Evolutionary conservation across 176 grass and related monocot species (phyloP).

Genomic region (Tillandsia leiboldiana): DNA sequence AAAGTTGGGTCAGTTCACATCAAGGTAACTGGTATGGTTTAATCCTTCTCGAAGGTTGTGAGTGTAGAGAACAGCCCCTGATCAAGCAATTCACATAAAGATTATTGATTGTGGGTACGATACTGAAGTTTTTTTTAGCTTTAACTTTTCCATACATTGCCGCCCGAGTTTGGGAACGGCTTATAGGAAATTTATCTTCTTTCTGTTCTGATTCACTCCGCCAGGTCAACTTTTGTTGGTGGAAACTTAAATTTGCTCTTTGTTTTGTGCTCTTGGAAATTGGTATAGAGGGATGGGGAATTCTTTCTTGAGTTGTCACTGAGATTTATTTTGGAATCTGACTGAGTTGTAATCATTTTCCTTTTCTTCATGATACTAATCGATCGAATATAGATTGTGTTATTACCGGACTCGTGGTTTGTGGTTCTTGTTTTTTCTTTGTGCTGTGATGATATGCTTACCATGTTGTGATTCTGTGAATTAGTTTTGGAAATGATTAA

Average conservation of each 20-base stretch:
- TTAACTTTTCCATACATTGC: background rate
- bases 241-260: constrained; percentile 6
- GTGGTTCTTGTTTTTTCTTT: too few species aligned
- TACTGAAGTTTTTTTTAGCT: background rate
- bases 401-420: too few species aligned
- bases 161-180: background rate
- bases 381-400: background rate
- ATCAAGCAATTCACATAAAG: constrained; percentile 16
- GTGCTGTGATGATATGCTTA: too few species aligned
- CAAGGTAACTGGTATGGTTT: constrained; percentile 35
- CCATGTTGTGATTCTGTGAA: too few species aligned
- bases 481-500: too few species aligned
- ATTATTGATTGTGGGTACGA: constrained; percentile 2
- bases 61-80: constrained; percentile 11
- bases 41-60: constrained; percentile 30
- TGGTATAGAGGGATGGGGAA: background rate
- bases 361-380: background rate
- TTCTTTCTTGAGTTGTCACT: constrained; percentile 18
- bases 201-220: constrained; percentile 2
- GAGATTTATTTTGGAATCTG: constrained; percentile 20
- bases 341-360: constrained; percentile 11
- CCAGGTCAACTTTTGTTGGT: constrained; percentile 1
- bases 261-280: constrained; percentile 1
- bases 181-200: constrained; percentile 3
- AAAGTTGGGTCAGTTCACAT: constrained; percentile 59